Evolutionary conservation across 2,329 filamentous ascomycete species (phyloP).

Genomic region (Ceratocystis smalleyi): DNA sequence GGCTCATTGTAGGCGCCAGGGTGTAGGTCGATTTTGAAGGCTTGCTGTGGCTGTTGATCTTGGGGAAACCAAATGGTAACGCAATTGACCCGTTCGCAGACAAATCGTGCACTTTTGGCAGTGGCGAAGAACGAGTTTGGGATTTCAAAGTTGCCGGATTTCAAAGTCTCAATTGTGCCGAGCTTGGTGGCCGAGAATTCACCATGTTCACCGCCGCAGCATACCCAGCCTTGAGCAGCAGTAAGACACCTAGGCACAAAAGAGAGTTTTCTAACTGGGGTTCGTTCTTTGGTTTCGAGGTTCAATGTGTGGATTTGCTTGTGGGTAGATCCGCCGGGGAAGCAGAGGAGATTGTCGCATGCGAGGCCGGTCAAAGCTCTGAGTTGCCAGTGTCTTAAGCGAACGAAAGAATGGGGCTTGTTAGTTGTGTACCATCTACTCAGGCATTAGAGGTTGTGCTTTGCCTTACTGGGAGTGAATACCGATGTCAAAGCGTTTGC

Average conservation of each 20-base stretch:
- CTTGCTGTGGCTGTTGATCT: conserved; percentile 21
- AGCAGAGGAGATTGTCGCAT: conserved; percentile 65
- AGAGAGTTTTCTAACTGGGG: conserved; percentile 39
- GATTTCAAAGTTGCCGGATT: background rate
- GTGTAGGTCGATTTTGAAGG: conserved; percentile 11
- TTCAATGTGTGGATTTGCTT: conserved; percentile 50
- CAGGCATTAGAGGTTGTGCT: background rate
- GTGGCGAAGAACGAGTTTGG: background rate
- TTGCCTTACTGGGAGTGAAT: conserved; percentile 47
- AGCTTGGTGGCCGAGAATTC: conserved; percentile 71
- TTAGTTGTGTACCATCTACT: conserved; percentile 17
- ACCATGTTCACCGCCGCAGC: conserved; percentile 74
- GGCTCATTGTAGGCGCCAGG: conserved; percentile 32
- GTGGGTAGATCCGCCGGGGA: conserved; percentile 58
- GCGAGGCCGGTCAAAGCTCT: conserved; percentile 78
- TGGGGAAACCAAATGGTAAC: conserved; percentile 48
- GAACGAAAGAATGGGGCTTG: background rate
- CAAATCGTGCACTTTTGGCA: conserved; percentile 36
- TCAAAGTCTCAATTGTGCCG: conserved; percentile 11
- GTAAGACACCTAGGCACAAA: conserved; percentile 74
- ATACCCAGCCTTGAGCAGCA: conserved; percentile 77
- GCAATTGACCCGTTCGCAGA: conserved; percentile 49
- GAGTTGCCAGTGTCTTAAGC: conserved; percentile 63
- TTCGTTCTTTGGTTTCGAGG: conserved; percentile 45
- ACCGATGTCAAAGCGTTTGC: conserved; percentile 51